Conservation (phyloP, 2,329 filamentous ascomycete species). For the Podosphaera xanthii region DNA sequence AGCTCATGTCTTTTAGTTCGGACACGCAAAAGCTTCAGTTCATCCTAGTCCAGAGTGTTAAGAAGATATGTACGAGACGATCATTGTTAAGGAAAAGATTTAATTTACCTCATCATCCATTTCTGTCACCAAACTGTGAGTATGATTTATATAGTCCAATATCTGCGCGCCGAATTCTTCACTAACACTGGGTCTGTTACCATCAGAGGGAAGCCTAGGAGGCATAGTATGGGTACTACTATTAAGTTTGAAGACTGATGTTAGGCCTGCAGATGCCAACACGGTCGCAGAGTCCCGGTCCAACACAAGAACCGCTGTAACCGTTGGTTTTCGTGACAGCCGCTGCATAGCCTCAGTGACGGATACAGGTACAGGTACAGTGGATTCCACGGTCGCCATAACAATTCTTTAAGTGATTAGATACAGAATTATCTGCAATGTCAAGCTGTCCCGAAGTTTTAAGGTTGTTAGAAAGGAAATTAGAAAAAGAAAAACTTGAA, state of each 20-base stretch:
- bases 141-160: slow-evolving; percentile 50
- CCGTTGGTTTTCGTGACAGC: slow-evolving; percentile 54
- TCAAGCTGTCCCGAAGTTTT: too few species aligned
- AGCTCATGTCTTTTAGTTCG: slow-evolving; percentile 71
- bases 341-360: slow-evolving; percentile 11
- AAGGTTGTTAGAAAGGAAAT: too few species aligned
- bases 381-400: neutral
- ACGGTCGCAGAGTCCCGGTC: slow-evolving; percentile 51
- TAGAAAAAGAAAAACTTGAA: too few species aligned
- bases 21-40: slow-evolving; percentile 51
- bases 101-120: slow-evolving; percentile 42
- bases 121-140: slow-evolving; percentile 46
- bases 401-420: too few species aligned
- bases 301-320: slow-evolving; percentile 55
- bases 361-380: neutral
- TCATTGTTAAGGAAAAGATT: neutral
- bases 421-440: too few species aligned
- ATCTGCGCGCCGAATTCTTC: slow-evolving; percentile 49
- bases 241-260: neutral
- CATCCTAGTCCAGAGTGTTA: slow-evolving; percentile 28
- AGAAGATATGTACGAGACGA: neutral
- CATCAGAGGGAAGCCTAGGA: neutral
- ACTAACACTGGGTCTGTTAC: neutral
- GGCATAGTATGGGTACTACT: neutral
- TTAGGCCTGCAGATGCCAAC: slow-evolving; percentile 18